Evolutionary conservation across 441 rosid genomes (phyloP), one percentile per base, ranked within the genome.

Genomic region (Euphorbia corollata): DNA sequence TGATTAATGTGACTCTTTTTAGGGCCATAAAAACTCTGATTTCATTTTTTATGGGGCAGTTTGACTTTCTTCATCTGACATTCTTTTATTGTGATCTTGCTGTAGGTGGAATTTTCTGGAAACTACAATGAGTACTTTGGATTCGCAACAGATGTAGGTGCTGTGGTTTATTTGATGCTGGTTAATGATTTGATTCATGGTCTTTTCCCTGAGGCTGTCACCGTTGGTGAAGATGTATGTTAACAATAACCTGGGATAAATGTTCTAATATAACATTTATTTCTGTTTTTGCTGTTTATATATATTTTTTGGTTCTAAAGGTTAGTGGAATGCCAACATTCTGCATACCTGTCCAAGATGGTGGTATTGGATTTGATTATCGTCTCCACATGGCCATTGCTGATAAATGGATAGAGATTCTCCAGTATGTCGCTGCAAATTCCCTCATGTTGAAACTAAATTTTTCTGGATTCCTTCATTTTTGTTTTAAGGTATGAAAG

Each of bases 261-360:
- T 27, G 36, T 3, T 45, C 53, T 53, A 6, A 59, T 64, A 41
- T 36, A 74, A 45, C 58, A 59, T 65, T 63, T 43, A 55, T 38
- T 34, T 2, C 13, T 45, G 32, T 38, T 6, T 1, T 22, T 51
- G 22, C 38, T 47, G 59, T 45, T 68, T 47, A 48, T 57, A 23
- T 58, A 57, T 2, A 19, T 32, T 70, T 77, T 66, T 38, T 59
- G 61, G 63, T 54, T 64, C 30, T 73, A 65, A 86, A 94, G 97
- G 99, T 94, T 69, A 91, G 99, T 56, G 98, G 99, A 77, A 94
- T 94, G 99, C 99, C 99, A 83, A 85, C 97, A 19, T 88, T 94
- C 74, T 87, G 97, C 78, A 61, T 94, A 74, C 90, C 97, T 68
- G 86, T 87, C 60, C 73, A 81, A 78, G 97, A 91, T 74, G 99